Base-by-base conservation (phyloP, 2,329 filamentous ascomycete genomes). In the Bipolaris sorokiniana region DNA sequence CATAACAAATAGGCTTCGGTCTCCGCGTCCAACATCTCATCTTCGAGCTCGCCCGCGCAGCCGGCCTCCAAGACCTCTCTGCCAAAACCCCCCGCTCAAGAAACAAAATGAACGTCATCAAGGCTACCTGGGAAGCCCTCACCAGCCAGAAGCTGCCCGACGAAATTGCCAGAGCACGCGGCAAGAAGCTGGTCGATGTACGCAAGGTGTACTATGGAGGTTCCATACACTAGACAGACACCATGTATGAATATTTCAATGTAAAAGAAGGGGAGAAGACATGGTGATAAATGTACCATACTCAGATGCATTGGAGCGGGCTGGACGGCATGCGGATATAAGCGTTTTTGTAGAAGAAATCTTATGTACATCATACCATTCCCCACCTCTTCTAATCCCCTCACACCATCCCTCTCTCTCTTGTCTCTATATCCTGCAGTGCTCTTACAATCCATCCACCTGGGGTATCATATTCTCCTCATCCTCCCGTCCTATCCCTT, bases 41-140 rank as follows among this genome's bases (percentile, higher is more conserved):
- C 76, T 98, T 93, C 78, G 94, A 99, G 78, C 92, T 99, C 82
- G 93, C 91, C 73, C 90, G 92, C 63, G 88, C 88, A 47, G 90
- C 88, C 38, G 95, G 95, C 64, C 92, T 99, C 71, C 84, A 89
- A 63, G 95, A 99, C 76, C 85, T 99, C 33, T 86, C 92, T 15
- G 93, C 91, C 47, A 85, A 86, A 65, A 93, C 96, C 61, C 88
- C 89, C 36, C 89, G 94, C 44, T 91, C 91, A 61, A 87, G 93
- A 71, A 98, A 97, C 83, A 92, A 92, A 67, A 97, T 98, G 92
- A 99, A 99, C 82, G 91, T 93, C 16, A 90, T 97, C 79, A 97
- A 97, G 81, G 95, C 95, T 13, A 86, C 92, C 38, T 91, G 90
- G 78, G 78, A 94, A 76, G 94, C 93, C 5, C 82, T 99, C 61